These are phyloP conservation scores for Myriosclerotinia duriaeana DNA, from an alignment of 2,329 filamentous ascomycete genomes.

Conservation along the genomic window DNA sequence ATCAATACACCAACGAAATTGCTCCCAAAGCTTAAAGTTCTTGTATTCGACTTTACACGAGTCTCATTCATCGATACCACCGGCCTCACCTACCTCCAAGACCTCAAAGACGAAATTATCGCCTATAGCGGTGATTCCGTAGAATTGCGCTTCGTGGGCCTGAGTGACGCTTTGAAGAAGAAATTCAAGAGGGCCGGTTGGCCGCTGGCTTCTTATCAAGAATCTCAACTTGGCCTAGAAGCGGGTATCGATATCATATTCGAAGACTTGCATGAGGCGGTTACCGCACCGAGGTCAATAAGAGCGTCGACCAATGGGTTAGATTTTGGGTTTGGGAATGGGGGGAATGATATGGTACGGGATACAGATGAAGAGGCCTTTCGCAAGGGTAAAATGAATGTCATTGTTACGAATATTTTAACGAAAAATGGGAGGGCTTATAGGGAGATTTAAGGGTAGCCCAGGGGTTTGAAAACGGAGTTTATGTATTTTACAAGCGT, in stretches of 20 bases:
- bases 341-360: conserved; percentile 14
- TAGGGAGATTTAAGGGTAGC: too few relatives aligned
- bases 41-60: conserved; percentile 29
- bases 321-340: conserved; percentile 5
- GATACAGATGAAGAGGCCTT: conserved; percentile 12
- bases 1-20: conserved; percentile 21
- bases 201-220: conserved; percentile 11
- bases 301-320: conserved; percentile 17
- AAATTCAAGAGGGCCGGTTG: conserved; percentile 25
- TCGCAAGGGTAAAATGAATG: neutral
- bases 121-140: conserved; percentile 27
- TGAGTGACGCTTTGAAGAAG: conserved; percentile 25
- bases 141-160: conserved; percentile 32
- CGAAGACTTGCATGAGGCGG: conserved; percentile 15
- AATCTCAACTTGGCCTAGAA: conserved; percentile 19
- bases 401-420: conserved; percentile 19
- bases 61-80: conserved; percentile 31
- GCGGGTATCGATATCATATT: conserved; percentile 15
- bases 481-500: too few relatives aligned
- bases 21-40: conserved; percentile 25
- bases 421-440: conserved; percentile 17
- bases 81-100: conserved; percentile 25
- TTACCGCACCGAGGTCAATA: neutral
- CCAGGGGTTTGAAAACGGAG: too few relatives aligned
- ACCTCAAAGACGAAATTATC: conserved; percentile 26